phyloP scores from a whole-genome alignment of 1,284 basidiomycete species.

The Fomes fomentarius region DNA sequence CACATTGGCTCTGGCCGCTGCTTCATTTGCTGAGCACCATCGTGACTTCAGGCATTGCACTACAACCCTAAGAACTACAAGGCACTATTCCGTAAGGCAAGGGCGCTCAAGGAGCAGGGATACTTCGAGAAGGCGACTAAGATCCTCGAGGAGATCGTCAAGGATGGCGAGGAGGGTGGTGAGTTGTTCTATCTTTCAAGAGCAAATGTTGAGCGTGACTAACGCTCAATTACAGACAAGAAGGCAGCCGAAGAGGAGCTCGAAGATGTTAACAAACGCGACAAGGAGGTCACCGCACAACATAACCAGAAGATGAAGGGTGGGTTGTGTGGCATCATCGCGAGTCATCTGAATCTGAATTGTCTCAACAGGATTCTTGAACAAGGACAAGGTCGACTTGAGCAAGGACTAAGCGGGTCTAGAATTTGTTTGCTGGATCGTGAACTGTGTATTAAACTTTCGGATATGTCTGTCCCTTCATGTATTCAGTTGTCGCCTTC shows the following conservation, averaged over 20 bases:
- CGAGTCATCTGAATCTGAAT: background rate
- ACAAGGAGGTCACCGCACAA: slow-evolving; percentile 65
- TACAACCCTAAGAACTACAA: slow-evolving; percentile 78
- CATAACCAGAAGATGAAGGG: slow-evolving; percentile 78
- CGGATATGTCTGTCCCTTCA: too few relatives aligned
- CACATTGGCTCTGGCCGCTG: too few relatives aligned
- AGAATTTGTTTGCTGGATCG: too few relatives aligned
- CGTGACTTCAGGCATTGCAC: slow-evolving; percentile 55
- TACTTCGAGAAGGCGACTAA: slow-evolving; percentile 72
- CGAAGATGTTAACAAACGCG: slow-evolving; percentile 55
- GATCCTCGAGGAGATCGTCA: slow-evolving; percentile 63
- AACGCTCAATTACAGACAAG: slow-evolving; percentile 47
- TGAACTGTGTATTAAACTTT: too few relatives aligned
- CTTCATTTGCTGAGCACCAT: background rate
- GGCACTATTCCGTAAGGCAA: slow-evolving; percentile 79
- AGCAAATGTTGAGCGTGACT: background rate
- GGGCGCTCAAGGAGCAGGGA: slow-evolving; percentile 73
- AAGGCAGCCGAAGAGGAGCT: slow-evolving; percentile 63
- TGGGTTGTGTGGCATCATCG: slow-evolving; percentile 26
- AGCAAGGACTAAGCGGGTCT: slow-evolving; percentile 13
- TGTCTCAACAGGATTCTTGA: slow-evolving; percentile 40
- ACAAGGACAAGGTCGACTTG: slow-evolving; percentile 38
- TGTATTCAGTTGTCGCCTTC: background rate
- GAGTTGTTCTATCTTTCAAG: too few relatives aligned
- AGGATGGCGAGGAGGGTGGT: slow-evolving; percentile 60